A percentile compares a stretch with the other conserved stretches of the same genome.
Evolutionary conservation across 73 alveolate genomes (phyloP).

Genomic region (Paramecium biaurelia): DNA sequence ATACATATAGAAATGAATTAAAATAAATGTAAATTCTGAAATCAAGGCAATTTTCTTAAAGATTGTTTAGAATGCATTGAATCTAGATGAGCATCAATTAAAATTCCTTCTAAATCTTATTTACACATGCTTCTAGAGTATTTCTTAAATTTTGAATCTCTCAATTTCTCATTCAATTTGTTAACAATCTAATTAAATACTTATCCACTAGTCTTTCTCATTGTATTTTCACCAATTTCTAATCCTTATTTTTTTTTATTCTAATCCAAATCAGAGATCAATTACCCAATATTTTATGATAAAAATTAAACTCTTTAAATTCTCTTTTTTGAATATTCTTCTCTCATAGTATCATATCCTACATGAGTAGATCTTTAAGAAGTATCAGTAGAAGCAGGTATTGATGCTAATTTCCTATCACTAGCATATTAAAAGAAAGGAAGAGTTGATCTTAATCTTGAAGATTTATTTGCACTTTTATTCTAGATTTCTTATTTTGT

Average conservation of each 20-base stretch:
- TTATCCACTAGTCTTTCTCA: constrained; percentile 38
- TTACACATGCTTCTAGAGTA: constrained; percentile 1
- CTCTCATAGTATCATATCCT: constrained; percentile 25
- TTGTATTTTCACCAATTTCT: constrained; percentile 30
- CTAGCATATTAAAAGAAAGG: constrained; percentile 46
- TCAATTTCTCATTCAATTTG: background rate
- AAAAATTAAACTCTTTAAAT: background rate
- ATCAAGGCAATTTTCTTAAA: background rate
- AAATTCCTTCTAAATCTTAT: background rate
- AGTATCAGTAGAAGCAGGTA: constrained; percentile 37
- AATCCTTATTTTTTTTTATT: background rate
- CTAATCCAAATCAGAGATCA: constrained; percentile 20
- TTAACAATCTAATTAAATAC: constrained; percentile 16
- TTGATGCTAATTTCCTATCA: constrained; percentile 36
- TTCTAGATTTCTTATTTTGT: background rate
- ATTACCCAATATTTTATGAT: constrained; percentile 1
- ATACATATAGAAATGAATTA: background rate
- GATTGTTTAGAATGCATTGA: background rate
- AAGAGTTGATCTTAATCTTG: background rate
- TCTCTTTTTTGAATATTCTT: background rate
- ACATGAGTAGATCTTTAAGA: constrained; percentile 28
- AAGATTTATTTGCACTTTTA: background rate
- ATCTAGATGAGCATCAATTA: background rate
- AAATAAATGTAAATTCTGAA: background rate
- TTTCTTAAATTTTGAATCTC: constrained; percentile 40